Evolutionary conservation across 345 rosid species (phyloP), one percentile per base, ranked within the genome.

Genomic region (Clarkia xantiana): DNA sequence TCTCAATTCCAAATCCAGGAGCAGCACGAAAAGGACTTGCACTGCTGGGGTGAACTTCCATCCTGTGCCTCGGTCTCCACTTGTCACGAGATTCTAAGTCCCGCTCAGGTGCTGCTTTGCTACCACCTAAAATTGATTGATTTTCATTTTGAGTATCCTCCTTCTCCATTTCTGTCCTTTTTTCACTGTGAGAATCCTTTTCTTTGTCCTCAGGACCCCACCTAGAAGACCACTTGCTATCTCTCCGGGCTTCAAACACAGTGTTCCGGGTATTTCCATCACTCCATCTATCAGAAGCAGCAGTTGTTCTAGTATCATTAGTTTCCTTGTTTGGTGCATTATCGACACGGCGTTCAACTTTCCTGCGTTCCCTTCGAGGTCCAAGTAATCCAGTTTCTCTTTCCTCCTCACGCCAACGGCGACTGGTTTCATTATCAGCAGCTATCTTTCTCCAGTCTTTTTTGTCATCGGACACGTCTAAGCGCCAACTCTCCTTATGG

Each of bases 141-240:
- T 64, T 79, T 10, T 86, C 94, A 47, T 14, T 63, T 47, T 72
- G 86, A 61, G 49, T 42, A 57, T 73, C 93, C 54, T 83, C 94
- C 65, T 78, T 75, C 58, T 69, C 83, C 36, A 20, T 62, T 48
- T 82, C 88, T 53, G 73, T 55, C 70, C 58, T 81, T 69, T 78
- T 86, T 63, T 81, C 94, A 44, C 14, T 49, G 29, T 78, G 81
- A 29, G 77, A 56, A 44, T 86, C 94, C 62, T 77, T 91, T 51
- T 81, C 98, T 65, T 76, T 86, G 49, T 79, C 98, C 18, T 86
- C 96, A 58, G 96, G 94, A 63, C 98, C 96, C 98, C 96, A 91
- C 51, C 96, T 76, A n/a, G 94, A 81, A 17, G 94, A 76, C 98
- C 96, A 91, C 59, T 91, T 91, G 71, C 66, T 75, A 60, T 91